Evolutionary conservation across 2,329 filamentous ascomycete genomes (phyloP), one percentile per base, ranked within the genome.

Genomic region (Juglanconis sp.): DNA sequence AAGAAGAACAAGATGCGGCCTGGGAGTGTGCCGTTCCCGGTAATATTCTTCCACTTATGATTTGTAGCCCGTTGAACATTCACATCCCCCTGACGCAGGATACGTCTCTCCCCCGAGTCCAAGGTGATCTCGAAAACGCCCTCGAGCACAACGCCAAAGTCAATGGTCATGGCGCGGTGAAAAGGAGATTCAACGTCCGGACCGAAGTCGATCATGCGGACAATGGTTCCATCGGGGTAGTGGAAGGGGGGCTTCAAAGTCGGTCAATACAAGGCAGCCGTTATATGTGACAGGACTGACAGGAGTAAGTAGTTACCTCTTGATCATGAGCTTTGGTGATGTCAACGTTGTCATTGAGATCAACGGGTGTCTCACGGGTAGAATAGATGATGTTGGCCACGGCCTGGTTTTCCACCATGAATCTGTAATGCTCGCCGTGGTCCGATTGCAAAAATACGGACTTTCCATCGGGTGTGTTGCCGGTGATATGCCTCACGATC

Each of bases 101-200:
- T 40, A 10, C 50, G 50, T 11, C 6, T 38, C 50, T 52, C 50
- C 3, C 50, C 50, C 17, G 50, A 52, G 34, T 52, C 50, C 4
- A 52, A 17, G 7, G n/a, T 38, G 15, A 52, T 11, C 35, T 52
- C 34, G 17, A 52, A 52, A 7, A 17, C 34, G 34, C 50, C 50
- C 62, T 81, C 78, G 5, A 82, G 64, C 9, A 82, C 76, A 31
- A 81, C 72, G 1, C 79, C 80, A 60, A 78, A 81, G 64, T 82
- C 79, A 1, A 82, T 67, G 53, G 72, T 77, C 53, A 77, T 70
- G 0, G 79, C 81, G 8, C 79, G 74, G 62, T 82, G 79, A 71
- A 81, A 76, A 3, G 75, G 67, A 13, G 70, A 72, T 15, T 24
- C 24, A 24, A 24, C 24, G 24, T 24, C 24, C 24, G 24, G 24